Percentiles rank a stretch among this genome's conserved stretches.
phyloP scores from a whole-genome alignment of 352 stramenopile genomes.

The Globisporangium barbulae region DNA sequence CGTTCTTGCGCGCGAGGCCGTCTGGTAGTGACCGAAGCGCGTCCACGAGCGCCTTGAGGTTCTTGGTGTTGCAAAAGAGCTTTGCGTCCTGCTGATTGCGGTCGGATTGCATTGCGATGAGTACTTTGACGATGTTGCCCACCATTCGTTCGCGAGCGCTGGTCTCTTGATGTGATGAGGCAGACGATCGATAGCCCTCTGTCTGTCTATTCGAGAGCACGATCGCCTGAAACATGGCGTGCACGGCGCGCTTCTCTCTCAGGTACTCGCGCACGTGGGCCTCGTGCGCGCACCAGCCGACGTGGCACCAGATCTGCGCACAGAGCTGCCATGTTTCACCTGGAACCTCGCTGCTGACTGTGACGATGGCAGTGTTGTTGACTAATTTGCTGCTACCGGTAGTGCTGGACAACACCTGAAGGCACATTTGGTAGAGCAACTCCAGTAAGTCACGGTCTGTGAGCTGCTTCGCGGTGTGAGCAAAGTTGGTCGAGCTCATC shows the following conservation, averaged over 20 bases:
- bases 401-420: conserved; percentile 18
- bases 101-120: conserved; percentile 47
- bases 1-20: conserved; percentile 66
- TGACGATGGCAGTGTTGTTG: neutral
- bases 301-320: conserved; percentile 69
- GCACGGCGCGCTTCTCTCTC: conserved; percentile 27
- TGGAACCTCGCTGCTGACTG: neutral
- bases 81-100: conserved; percentile 10
- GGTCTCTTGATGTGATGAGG: conserved; percentile 5
- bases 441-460: conserved; percentile 20
- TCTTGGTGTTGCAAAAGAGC: conserved; percentile 27
- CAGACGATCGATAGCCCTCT: neutral
- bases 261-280: conserved; percentile 33
- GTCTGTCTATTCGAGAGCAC: conserved; percentile 28
- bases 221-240: conserved; percentile 41
- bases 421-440: conserved; percentile 30
- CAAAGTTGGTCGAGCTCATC: neutral
- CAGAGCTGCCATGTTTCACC: conserved; percentile 50
- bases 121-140: conserved; percentile 65
- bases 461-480: conserved; percentile 10
- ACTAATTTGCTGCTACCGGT: neutral
- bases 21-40: conserved; percentile 42
- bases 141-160: conserved; percentile 46
- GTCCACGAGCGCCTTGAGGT: conserved; percentile 36
- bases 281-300: conserved; percentile 52